Conservation (phyloP, 2,329 filamentous ascomycete genomes). For the Alternaria atra region DNA sequence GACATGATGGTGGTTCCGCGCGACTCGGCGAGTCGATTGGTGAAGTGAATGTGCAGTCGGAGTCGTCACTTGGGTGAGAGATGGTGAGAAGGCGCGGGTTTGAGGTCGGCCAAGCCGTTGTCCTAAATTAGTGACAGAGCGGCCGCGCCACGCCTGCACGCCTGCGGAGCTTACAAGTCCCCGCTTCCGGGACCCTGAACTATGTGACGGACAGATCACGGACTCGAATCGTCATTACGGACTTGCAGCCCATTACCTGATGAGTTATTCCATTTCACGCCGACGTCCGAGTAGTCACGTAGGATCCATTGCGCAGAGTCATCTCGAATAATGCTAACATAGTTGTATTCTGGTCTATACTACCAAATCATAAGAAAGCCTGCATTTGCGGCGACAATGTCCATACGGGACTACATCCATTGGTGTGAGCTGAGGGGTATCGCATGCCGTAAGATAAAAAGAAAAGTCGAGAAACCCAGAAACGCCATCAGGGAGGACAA, state of each 20-base stretch:
- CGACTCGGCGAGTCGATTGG: conserved; percentile 37
- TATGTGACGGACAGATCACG: background rate
- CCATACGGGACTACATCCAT: conserved; percentile 14
- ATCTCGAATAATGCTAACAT: background rate
- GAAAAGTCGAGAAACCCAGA: conserved; percentile 1
- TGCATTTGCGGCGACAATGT: conserved; percentile 20
- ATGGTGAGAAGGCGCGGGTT: conserved; percentile 32
- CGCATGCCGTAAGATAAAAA: conserved; percentile 18
- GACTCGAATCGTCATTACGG: background rate
- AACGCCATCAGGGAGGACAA: conserved; percentile 26
- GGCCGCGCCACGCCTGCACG: conserved; percentile 33
- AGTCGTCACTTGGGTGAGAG: conserved; percentile 16
- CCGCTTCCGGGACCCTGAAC: conserved; percentile 29
- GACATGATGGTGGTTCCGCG: conserved; percentile 53
- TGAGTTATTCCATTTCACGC: background rate
- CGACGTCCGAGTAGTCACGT: background rate
- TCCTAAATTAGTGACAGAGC: conserved; percentile 35
- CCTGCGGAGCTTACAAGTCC: conserved; percentile 25
- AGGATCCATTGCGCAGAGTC: background rate
- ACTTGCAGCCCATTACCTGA: background rate
- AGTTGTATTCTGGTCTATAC: conserved; percentile 22
- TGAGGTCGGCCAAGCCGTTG: conserved; percentile 30
- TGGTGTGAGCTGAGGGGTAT: conserved; percentile 25
- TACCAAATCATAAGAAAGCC: conserved; percentile 16
- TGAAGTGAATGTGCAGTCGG: conserved; percentile 26